Evolutionary conservation across 2,329 filamentous ascomycete genomes (phyloP).

Genomic region (Fusarium musae): DNA sequence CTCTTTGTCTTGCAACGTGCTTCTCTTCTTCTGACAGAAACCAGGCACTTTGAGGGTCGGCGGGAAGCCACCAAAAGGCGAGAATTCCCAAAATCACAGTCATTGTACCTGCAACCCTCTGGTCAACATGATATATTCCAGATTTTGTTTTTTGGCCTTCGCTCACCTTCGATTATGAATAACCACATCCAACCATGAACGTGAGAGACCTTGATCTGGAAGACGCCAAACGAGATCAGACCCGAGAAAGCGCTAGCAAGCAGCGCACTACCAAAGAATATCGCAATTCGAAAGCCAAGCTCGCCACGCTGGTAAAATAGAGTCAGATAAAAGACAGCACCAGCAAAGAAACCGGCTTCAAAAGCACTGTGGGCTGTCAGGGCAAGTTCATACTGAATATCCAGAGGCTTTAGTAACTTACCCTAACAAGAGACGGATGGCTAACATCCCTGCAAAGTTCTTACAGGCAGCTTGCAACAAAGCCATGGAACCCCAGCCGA

Average conservation of each 20-base stretch:
- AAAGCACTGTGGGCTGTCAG: not conserved
- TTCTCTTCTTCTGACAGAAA: not conserved
- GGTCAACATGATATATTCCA: fast-evolving
- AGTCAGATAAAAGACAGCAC: constrained; percentile 2
- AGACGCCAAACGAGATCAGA: constrained; percentile 69
- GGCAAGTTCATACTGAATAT: not conserved
- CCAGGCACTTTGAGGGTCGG: not conserved
- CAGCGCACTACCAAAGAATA: constrained; percentile 68
- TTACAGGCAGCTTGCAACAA: constrained; percentile 57
- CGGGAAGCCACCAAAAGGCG: constrained; percentile 8
- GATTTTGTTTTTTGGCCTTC: fast-evolving
- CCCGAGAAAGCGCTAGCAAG: constrained; percentile 75
- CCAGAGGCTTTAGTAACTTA: not conserved
- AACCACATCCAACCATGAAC: constrained; percentile 7
- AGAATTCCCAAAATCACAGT: not conserved
- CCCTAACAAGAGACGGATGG: not conserved
- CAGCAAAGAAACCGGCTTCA: not conserved
- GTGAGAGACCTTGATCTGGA: constrained; percentile 46
- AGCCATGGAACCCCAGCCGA: constrained; percentile 57
- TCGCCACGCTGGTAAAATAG: constrained; percentile 2
- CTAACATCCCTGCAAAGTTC: constrained; percentile 53
- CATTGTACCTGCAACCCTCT: not conserved
- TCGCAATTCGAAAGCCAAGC: constrained; percentile 55
- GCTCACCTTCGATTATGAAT: not conserved
- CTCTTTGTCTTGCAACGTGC: not conserved